These are phyloP conservation scores for Flaveria trinervia DNA, from an alignment of 129 eudicot species.

Conservation along the genomic window DNA sequence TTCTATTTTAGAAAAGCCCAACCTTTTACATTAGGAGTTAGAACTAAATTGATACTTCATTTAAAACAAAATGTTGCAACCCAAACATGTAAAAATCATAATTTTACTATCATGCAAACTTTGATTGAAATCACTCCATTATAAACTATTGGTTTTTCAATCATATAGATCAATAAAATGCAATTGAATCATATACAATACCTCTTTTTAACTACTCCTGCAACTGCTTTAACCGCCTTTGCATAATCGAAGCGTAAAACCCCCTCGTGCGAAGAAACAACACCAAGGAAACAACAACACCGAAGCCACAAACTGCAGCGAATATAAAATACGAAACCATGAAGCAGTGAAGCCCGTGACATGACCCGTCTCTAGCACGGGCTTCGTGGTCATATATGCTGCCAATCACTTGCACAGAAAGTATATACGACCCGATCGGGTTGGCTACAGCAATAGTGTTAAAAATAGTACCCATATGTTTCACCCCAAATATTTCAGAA, in stretches of 20 bases:
- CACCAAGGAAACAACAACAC: slow-evolving; percentile 53
- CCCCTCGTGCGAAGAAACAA: slow-evolving; percentile 71
- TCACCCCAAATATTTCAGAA: slow-evolving; percentile 81
- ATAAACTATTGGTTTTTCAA: too few relatives aligned
- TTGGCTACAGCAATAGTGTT: slow-evolving; percentile 73
- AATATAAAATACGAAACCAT: slow-evolving; percentile 69
- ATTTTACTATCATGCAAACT: too few relatives aligned
- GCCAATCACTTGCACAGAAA: slow-evolving; percentile 77
- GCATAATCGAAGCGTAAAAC: slow-evolving; percentile 36
- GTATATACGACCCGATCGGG: slow-evolving; percentile 45
- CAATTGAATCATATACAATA: background rate
- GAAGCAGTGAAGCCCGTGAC: slow-evolving; percentile 79
- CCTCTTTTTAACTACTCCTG: slow-evolving; percentile 8
- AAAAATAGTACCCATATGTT: slow-evolving; percentile 85
- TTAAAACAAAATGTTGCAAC: too few relatives aligned
- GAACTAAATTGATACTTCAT: too few relatives aligned
- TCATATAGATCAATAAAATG: background rate
- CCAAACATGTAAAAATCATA: too few relatives aligned
- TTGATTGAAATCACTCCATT: too few relatives aligned
- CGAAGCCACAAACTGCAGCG: slow-evolving; percentile 55
- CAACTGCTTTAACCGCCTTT: slow-evolving; percentile 32
- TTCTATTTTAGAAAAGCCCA: too few relatives aligned
- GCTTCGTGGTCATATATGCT: slow-evolving; percentile 67
- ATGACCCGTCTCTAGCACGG: slow-evolving; percentile 48
- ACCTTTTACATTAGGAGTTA: too few relatives aligned